These are phyloP conservation scores for Exophiala oligosperma DNA, from an alignment of 2,329 filamentous ascomycete species.

Conservation along the genomic window DNA sequence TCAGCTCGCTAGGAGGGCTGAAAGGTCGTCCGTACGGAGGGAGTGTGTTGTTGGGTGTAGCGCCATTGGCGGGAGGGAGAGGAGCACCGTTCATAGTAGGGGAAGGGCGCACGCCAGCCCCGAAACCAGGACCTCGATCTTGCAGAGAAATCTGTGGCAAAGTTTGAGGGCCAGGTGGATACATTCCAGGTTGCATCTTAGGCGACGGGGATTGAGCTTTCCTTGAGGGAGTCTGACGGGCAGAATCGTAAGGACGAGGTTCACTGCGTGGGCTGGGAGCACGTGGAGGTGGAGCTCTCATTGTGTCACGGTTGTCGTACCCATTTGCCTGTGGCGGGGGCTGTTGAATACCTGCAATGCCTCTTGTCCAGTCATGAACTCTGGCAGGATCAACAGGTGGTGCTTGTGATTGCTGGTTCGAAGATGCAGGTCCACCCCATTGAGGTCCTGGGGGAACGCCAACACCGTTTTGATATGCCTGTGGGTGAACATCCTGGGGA, in stretches of 20 bases:
- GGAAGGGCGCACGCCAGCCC: conserved; percentile 32
- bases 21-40: conserved; percentile 73
- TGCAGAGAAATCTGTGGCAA: conserved; percentile 53
- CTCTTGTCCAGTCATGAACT: conserved; percentile 61
- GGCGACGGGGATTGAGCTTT: conserved; percentile 60
- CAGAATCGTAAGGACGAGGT: conserved; percentile 66
- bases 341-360: conserved; percentile 75
- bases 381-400: conserved; percentile 57
- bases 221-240: conserved; percentile 53
- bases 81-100: conserved; percentile 60
- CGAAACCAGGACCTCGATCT: conserved; percentile 44
- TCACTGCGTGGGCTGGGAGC: conserved; percentile 78
- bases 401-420: conserved; percentile 35
- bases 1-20: conserved; percentile 80
- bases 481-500: conserved; percentile 92
- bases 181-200: conserved; percentile 55
- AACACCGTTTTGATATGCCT: conserved; percentile 85
- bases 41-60: conserved; percentile 57
- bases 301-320: conserved; percentile 75
- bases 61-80: conserved; percentile 54
- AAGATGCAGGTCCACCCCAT: conserved; percentile 74
- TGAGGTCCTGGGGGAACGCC: conserved; percentile 83
- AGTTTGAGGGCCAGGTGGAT: conserved; percentile 46
- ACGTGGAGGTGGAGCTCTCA: conserved; percentile 67
- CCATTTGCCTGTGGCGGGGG: conserved; percentile 65